Conservation (phyloP, 805 yeast species). For the Starmerella roubikii region DNA sequence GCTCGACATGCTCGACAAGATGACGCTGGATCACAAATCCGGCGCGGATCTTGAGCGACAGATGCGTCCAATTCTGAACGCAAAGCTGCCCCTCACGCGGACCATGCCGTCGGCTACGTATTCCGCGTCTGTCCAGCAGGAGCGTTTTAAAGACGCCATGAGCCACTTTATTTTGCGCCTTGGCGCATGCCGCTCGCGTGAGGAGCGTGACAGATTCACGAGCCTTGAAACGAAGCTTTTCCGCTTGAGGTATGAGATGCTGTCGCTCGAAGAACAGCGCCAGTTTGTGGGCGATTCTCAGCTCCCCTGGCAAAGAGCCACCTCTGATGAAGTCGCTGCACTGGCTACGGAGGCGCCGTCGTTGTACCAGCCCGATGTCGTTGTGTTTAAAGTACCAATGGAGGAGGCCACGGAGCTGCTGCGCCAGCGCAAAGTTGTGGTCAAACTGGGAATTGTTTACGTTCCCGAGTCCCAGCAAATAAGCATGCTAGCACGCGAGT, state of each 20-base stretch:
- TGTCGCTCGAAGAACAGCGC: slow-evolving; percentile 53
- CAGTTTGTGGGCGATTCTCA: slow-evolving; percentile 54
- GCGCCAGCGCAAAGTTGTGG: slow-evolving; percentile 52
- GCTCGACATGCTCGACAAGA: slow-evolving; percentile 70
- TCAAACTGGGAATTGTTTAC: slow-evolving; percentile 63
- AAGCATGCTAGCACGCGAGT: slow-evolving; percentile 56
- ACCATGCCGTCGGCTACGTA: neutral
- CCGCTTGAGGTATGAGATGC: slow-evolving; percentile 51
- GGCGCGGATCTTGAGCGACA: slow-evolving; percentile 43
- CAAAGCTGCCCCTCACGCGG: slow-evolving; percentile 47
- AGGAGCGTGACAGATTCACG: slow-evolving; percentile 64
- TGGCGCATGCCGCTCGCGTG: slow-evolving; percentile 76
- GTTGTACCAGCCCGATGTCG: slow-evolving; percentile 24
- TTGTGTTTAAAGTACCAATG: slow-evolving; percentile 63
- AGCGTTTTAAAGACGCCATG: slow-evolving; percentile 78
- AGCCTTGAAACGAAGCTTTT: slow-evolving; percentile 65
- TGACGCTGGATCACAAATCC: slow-evolving; percentile 28
- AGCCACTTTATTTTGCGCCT: slow-evolving; percentile 79
- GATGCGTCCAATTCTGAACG: slow-evolving; percentile 51
- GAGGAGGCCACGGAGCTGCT: slow-evolving; percentile 67
- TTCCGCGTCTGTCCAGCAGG: slow-evolving; percentile 23
- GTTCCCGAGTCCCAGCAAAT: slow-evolving; percentile 73
- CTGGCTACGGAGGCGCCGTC: slow-evolving; percentile 37
- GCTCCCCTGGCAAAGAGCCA: slow-evolving; percentile 59
- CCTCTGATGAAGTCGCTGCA: slow-evolving; percentile 43